Evolutionary conservation across 768 basidiomycete species (phyloP), one percentile per base, ranked within the genome.

Genomic region (Suillus lakei): DNA sequence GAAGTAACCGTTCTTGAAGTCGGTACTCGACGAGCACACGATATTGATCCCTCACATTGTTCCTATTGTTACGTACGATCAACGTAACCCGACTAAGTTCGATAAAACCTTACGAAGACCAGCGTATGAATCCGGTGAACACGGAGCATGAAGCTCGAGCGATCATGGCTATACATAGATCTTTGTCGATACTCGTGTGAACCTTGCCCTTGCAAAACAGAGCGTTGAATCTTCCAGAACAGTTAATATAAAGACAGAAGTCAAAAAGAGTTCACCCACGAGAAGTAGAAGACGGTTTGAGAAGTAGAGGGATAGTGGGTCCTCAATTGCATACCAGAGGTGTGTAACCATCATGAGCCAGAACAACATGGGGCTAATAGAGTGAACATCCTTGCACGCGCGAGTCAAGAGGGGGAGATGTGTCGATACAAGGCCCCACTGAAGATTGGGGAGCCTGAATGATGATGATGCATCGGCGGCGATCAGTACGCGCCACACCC

Each of bases 401-500:
- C 68, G 73, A 2, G 61, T 39, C 28, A 75, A 44, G 4, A 71
- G 43, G 0, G 58, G 54, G 12, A 67, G 8, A 10, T 30, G 34
- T 0, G 62, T 44, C 3, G 58, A 44, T 30, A 71, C 2, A 30
- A 48, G 21, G 16, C 63, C 44, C 55, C 30, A 72, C 21, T 59
- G 51, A 38, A 72, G 39, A 30, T 60, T 60, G 41, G 68, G 60
- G 3, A 65, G 26, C 16, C 39, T 48, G n/a, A 65, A 62, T 15
- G 16, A n/a, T 13, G 59, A 44, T 7, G 53, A 41, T 39, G 18
- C 39, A 23, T 71, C 66, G 10, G 70, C 67, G 23, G 60, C 23
- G 18, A 74, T 41, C 9, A 72, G 61, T 39, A 76, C 30, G 21
- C 72, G 74, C 73, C 73, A 74, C 36, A 74, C 61, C 13, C 73